Conservation (phyloP, 352 stramenopile species). For the Pythium graminicola region DNA sequence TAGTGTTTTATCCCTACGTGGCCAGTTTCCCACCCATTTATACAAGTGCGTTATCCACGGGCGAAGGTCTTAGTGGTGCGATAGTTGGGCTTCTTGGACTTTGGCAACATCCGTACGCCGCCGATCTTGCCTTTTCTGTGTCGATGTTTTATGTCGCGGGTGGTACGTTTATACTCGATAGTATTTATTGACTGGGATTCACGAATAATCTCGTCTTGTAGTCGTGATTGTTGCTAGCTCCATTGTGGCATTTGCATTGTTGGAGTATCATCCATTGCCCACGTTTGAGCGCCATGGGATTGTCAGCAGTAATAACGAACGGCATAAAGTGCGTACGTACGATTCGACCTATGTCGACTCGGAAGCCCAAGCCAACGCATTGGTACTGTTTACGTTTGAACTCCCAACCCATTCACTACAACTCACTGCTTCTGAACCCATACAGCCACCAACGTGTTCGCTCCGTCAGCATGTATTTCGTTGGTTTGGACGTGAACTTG, state of each 20-base stretch:
- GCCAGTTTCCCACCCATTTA: conserved; percentile 53
- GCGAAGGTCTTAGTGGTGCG: conserved; percentile 55
- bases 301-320: neutral
- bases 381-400: neutral
- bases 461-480: conserved; percentile 21
- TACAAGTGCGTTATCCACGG: conserved; percentile 54
- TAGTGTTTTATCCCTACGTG: conserved; percentile 69
- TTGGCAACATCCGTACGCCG: conserved; percentile 44
- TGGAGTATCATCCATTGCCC: conserved; percentile 33
- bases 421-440: neutral
- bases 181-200: neutral
- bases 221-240: conserved; percentile 42
- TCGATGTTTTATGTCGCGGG: conserved; percentile 46
- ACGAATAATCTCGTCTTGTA: conserved; percentile 7
- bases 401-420: neutral
- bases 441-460: conserved; percentile 15
- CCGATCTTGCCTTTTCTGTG: conserved; percentile 42
- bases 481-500: conserved; percentile 39
- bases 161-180: conserved; percentile 9
- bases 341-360: conserved; percentile 13
- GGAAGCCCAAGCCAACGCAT: neutral
- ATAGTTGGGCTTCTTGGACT: conserved; percentile 51
- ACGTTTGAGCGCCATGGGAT: conserved; percentile 8
- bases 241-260: conserved; percentile 42
- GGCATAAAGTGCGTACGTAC: conserved; percentile 20